Base-by-base conservation (phyloP, 2,329 filamentous ascomycete species). In the Fulvia fulva region DNA sequence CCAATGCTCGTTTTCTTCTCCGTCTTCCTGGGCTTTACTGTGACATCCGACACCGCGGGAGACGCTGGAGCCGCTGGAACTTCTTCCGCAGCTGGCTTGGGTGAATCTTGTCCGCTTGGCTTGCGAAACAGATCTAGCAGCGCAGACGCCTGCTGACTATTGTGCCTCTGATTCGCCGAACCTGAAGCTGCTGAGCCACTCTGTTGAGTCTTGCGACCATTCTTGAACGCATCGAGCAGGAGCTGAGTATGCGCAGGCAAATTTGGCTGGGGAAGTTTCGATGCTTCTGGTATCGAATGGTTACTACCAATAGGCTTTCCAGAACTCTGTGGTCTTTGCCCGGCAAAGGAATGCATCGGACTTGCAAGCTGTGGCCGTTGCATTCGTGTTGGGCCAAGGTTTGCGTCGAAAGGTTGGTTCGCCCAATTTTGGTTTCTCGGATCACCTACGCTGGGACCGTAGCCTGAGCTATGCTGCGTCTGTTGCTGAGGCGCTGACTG, bases 191-290 rank as follows among this genome's bases (percentile, higher is more conserved):
- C 41, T 28, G 60, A 32, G 22, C 47, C 69, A 16, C 70, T 21
- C n/a, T 43, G 28, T 32, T 52, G 43, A 21, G 55, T 25, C 28
- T 51, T 30, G 41, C 61, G 59, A 34, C 28, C 50, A 26, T 68
- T 67, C 59, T 80, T 86, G 74, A 87, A 86, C 1, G 81, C 77
- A 64, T 81, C 83, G 51, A 87, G 72, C 32, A 87, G 70, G n/a
- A 78, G 77, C 58, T 82, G 75, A 1, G 82, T 78, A 68, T 87
- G 83, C 12, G 78, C 78, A 34, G 76, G 85, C 30, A 87, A 77
- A 61, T 80, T 82, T 6, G 83, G 83, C 41, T 80, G 76, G 16
- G 84, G 84, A 23, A 87, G 68, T 53, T 82, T 81, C 64, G 83
- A 71, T 5, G 84, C 81, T 32, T 81, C 77, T 1, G 84, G 84